A percentile compares a stretch with the other conserved stretches of the same genome.
Evolutionary conservation across 805 yeast species (phyloP).

Genomic region (Middelhovenomyces tepae): DNA sequence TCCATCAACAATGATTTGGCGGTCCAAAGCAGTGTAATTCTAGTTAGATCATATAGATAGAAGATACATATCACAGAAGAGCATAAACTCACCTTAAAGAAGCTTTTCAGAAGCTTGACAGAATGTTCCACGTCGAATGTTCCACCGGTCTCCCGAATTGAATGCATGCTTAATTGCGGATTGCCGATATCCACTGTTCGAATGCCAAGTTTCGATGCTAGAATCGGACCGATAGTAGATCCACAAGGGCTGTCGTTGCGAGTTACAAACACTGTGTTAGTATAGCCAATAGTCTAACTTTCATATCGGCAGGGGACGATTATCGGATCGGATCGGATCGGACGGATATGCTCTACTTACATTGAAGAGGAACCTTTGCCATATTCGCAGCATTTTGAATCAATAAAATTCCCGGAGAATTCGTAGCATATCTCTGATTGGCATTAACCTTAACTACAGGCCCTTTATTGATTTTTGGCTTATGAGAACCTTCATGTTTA

Average conservation of each 20-base stretch:
- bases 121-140: conserved; percentile 59
- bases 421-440: conserved; percentile 91
- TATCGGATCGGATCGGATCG: no score
- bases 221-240: conserved; percentile 90
- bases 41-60: conserved; percentile 7
- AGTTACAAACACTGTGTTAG: conserved; percentile 92
- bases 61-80: no score
- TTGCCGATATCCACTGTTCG: conserved; percentile 85
- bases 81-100: no score
- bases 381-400: conserved; percentile 60
- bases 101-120: conserved; percentile 43
- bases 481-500: conserved; percentile 68
- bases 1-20: conserved; percentile 33
- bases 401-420: conserved; percentile 79
- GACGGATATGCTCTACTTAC: no score
- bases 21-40: conserved; percentile 28
- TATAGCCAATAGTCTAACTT: no score
- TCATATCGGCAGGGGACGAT: no score
- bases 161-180: conserved; percentile 90
- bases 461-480: conserved; percentile 76
- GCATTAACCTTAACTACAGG: conserved; percentile 93
- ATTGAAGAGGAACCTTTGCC: conserved; percentile 73
- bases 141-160: conserved; percentile 88
- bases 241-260: conserved; percentile 93
- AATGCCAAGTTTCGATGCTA: conserved; percentile 79